Evolutionary conservation across 2,329 filamentous ascomycete species (phyloP), one percentile per base, ranked within the genome.

Genomic region (Didymosphaeria variabile): DNA sequence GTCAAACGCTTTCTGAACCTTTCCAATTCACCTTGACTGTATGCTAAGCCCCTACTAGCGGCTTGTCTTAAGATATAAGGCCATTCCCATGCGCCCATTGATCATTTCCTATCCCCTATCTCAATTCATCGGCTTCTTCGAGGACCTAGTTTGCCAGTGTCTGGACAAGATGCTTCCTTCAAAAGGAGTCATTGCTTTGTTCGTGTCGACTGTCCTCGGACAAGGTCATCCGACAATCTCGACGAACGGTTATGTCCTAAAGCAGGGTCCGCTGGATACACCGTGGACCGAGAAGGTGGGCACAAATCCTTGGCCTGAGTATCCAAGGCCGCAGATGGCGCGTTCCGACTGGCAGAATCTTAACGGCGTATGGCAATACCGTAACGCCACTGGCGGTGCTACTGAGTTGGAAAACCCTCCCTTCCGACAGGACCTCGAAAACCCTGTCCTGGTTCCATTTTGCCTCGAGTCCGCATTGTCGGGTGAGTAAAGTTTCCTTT

Each of bases 331-430:
- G 2, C 85, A 84, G 65, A 81, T 88, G 9, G 80, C 81, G 38
- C 83, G 86, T 5, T 77, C 84, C 5, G 67, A 76, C 5, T 88
- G 86, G 86, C 77, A 84, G 71, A 86, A 79, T 47, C 77, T 88
- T 6, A 88, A 88, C 59, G 86, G 86, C 0, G 81, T 88, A 5
- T 88, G 86, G 86, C 84, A 82, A 2, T 88, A 82, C 70, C 79
- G 80, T 44, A 76, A 79, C 65, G 81, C 81, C 0, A 70, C 74
- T 36, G 66, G 79, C 6, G 71, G 77, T 42, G 81, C 78, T 5
- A 71, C 76, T 40, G 82, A 79, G 6, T 67, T 81, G 23, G 67
- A 79, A 3, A 72, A 60, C 21, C 84, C 83, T 0, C 83, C 84
- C 0, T 82, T 82, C 59, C 79, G 79, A 1, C 73, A 82, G 59